Evolutionary conservation across 177 flowering plant genomes (phyloP).

Genomic region (Vitis hybrid): DNA sequence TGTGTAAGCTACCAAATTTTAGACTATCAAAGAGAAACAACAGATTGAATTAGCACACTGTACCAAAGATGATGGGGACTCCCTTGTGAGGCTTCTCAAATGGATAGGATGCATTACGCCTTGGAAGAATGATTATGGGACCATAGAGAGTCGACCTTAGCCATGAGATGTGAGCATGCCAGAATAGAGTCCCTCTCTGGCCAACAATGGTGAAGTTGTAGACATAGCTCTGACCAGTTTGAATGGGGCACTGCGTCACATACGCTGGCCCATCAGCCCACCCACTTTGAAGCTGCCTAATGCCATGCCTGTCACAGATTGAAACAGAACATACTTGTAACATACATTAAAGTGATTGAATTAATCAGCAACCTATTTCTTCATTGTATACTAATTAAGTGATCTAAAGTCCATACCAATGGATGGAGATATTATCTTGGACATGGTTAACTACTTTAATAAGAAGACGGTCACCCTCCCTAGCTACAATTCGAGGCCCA

Average conservation of each 20-base stretch:
- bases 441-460: constrained; percentile 34
- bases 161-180: constrained; percentile 42
- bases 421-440: constrained; percentile 32
- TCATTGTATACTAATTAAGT: no score
- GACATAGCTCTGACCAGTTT: constrained; percentile 31
- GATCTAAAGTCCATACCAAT: constrained; percentile 20
- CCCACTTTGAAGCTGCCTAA: constrained; percentile 27
- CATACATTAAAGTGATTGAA: no score
- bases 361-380: no score
- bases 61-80: constrained; percentile 54
- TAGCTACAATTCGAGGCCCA: constrained; percentile 33
- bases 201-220: constrained; percentile 37
- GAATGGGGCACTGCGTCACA: constrained; percentile 35
- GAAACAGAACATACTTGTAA: no score
- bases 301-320: constrained; percentile 29
- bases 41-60: no score
- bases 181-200: constrained; percentile 32
- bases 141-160: constrained; percentile 31
- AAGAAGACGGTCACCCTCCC: constrained; percentile 35
- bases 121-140: constrained; percentile 26
- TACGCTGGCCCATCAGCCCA: constrained; percentile 44
- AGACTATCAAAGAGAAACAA: no score
- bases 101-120: constrained; percentile 21
- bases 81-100: constrained; percentile 30
- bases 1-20: not conserved